Base-by-base conservation (phyloP, 805 yeast species). In the Grigorovia humatica region DNA sequence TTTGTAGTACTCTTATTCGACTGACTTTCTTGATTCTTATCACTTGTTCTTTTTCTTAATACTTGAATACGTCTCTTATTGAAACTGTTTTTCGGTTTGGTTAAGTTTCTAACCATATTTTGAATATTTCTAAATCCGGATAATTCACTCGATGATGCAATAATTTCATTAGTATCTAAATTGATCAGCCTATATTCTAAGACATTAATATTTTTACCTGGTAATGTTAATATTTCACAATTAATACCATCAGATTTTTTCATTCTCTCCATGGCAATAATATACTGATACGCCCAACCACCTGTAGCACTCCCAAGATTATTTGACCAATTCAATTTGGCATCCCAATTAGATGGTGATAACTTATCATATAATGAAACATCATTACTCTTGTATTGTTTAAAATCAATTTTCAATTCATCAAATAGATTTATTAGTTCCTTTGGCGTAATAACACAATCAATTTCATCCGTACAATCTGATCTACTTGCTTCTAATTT, bases 121-220 rank as follows among this genome's bases (percentile, higher is more conserved):
- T 93, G 99, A 54, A 93, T 91, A 67, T 93, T 93, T 55, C 91
- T 77, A 68, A 93, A 93, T 20, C 99, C 99, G 65, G 90, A 90
- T 1, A 91, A 81, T 41, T 83, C 80, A 51, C 85, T 77, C 56
- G 86, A 72, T 57, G 81, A 65, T 52, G 80, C 76, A 56, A 90
- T 38, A 7, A 76, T 69, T 7, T 62, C 62, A 4, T 43, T 30
- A 8, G 30, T n/a, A 15, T 58, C 64, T 12, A 65, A 61, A 55
- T 73, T 66, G 9, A 80, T 61, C 23, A 91, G 69, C 30, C 83
- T 73, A 60, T 80, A 72, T 66, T 91, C 97, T 52, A 76, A 74
- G 20, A 86, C 76, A 62, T 90, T 98, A 4, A 79, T 64, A 66
- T 91, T 91, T 57, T 85, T 78, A 1, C 98, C 93, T 17, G 69